Evolutionary conservation across 345 rosid species (phyloP).

Genomic region (Boechera divaricarpa): DNA sequence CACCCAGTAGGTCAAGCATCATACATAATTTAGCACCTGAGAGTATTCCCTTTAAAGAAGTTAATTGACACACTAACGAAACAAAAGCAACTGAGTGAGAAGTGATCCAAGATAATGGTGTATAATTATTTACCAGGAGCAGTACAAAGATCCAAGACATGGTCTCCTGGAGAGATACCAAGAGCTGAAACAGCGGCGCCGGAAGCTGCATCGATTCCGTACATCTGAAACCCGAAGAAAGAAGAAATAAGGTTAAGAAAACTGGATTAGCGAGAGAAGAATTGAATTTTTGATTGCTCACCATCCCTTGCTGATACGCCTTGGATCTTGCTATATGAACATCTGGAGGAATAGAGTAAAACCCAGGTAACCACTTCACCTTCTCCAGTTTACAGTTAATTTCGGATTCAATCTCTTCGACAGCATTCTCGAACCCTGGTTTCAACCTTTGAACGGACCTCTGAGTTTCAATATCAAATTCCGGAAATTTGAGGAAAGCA

Average conservation of each 20-base stretch:
- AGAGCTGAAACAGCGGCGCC: slow-evolving; percentile 88
- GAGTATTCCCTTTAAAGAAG: slow-evolving; percentile 15
- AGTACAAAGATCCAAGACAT: slow-evolving; percentile 90
- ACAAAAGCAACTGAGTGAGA: background rate
- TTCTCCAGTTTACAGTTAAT: slow-evolving; percentile 67
- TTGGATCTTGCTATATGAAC: slow-evolving; percentile 74
- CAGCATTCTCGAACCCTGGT: slow-evolving; percentile 61
- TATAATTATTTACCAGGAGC: slow-evolving; percentile 70
- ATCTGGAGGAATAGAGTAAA: slow-evolving; percentile 75
- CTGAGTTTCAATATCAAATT: background rate
- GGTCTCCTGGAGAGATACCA: slow-evolving; percentile 74
- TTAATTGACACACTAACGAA: background rate
- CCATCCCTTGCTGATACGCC: slow-evolving; percentile 80
- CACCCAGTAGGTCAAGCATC: slow-evolving; percentile 75
- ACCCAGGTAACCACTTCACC: slow-evolving; percentile 76
- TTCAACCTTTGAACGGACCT: slow-evolving; percentile 61
- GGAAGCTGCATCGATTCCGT: slow-evolving; percentile 95
- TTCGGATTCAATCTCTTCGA: slow-evolving; percentile 67
- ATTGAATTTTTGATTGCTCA: slow-evolving; percentile 8
- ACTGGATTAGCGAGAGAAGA: background rate
- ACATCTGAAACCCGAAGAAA: slow-evolving; percentile 56
- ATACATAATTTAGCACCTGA: slow-evolving; percentile 98
- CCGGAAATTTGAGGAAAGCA: background rate
- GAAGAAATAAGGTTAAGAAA: background rate
- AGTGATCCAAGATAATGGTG: background rate